Conservation (phyloP, 441 rosid genomes). For the Kokia cookei region DNA sequence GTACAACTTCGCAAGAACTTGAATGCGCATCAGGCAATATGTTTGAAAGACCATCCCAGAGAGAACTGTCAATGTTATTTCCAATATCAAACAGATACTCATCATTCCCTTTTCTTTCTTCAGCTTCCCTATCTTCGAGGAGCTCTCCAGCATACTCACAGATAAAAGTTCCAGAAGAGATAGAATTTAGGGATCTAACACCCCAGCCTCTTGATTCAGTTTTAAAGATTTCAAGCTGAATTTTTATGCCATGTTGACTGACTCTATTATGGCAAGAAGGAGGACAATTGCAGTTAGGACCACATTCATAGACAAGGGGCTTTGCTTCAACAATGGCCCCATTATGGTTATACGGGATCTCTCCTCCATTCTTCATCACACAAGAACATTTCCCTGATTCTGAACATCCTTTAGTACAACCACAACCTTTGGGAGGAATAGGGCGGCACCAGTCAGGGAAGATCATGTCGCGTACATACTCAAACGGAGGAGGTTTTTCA, state of each 20-base stretch:
- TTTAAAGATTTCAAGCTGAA: conserved; percentile 81
- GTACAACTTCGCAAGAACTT: conserved; percentile 27
- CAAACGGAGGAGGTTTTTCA: conserved; percentile 63
- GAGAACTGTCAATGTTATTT: conserved; percentile 32
- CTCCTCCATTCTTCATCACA: conserved; percentile 61
- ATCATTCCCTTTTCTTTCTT: conserved; percentile 59
- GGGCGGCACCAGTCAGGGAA: conserved; percentile 56
- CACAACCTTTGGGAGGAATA: conserved; percentile 51
- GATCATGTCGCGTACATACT: conserved; percentile 44
- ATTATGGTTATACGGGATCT: conserved; percentile 69
- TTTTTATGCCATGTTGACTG: conserved; percentile 65
- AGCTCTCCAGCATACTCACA: conserved; percentile 89
- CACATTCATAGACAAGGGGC: conserved; percentile 75
- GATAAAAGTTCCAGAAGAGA: conserved; percentile 81
- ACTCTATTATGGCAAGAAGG: conserved; percentile 74
- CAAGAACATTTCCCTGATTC: conserved; percentile 54
- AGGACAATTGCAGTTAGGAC: conserved; percentile 77
- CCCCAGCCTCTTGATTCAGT: conserved; percentile 91
- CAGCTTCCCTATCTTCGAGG: conserved; percentile 80
- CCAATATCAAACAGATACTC: conserved; percentile 92
- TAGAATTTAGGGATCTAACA: conserved; percentile 74
- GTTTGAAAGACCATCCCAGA: conserved; percentile 43
- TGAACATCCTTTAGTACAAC: conserved; percentile 51
- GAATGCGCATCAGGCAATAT: conserved; percentile 32
- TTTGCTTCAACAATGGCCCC: conserved; percentile 73